phyloP scores from a whole-genome alignment of 441 rosid species.

The Erysimum cheiri region DNA sequence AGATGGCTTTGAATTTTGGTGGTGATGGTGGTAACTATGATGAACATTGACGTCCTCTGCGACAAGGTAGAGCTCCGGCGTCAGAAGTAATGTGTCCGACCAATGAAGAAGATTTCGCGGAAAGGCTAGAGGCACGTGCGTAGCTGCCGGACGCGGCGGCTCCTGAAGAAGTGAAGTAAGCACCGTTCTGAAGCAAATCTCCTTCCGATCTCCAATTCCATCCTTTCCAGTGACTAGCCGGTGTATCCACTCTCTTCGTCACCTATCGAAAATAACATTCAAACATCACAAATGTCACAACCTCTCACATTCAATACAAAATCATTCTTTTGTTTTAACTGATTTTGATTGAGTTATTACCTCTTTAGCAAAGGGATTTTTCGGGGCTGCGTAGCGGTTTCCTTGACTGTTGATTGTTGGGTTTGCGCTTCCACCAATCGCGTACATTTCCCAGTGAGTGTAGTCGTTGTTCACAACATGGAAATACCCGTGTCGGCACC shows the following conservation, averaged over 20 bases:
- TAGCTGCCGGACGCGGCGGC: constrained; percentile 85
- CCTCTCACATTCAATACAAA: neutral
- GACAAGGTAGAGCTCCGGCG: constrained; percentile 80
- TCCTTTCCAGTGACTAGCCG: constrained; percentile 58
- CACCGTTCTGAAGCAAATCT: constrained; percentile 83
- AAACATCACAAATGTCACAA: neutral
- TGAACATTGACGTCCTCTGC: constrained; percentile 65
- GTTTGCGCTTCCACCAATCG: constrained; percentile 92
- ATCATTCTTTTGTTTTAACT: neutral
- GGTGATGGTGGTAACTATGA: constrained; percentile 33
- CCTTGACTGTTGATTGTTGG: constrained; percentile 99
- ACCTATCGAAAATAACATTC: constrained; percentile 53
- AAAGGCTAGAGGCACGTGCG: constrained; percentile 93
- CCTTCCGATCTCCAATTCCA: constrained; percentile 99
- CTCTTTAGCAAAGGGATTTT: constrained; percentile 83
- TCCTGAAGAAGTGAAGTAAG: constrained; percentile 90
- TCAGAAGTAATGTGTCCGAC: constrained; percentile 77
- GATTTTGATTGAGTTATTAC: constrained; percentile 39
- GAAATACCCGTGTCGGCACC: constrained; percentile 97
- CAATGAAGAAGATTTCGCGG: constrained; percentile 86
- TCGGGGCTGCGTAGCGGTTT: constrained; percentile 85
- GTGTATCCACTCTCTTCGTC: constrained; percentile 88
- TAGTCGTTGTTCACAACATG: constrained; percentile 98
- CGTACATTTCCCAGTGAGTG: constrained; percentile 99
- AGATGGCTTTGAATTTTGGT: constrained; percentile 30